Evolutionary conservation across 2,329 filamentous ascomycete genomes (phyloP).

Genomic region (Ceratocystis cubensis): DNA sequence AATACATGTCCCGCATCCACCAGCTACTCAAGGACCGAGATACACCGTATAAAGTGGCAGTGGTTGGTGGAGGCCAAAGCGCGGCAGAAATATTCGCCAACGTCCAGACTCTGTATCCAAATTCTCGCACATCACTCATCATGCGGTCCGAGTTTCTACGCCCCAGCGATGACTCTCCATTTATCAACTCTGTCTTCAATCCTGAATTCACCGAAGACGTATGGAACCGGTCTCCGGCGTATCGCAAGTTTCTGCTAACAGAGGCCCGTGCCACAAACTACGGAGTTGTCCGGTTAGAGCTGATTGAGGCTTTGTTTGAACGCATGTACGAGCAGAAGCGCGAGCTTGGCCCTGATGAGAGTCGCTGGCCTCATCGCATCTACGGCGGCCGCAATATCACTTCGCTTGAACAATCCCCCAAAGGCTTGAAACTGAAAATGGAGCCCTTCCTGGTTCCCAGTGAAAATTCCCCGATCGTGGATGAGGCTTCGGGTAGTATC

Average conservation of each 20-base stretch:
- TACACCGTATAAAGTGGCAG: slow-evolving; percentile 56
- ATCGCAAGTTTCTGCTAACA: slow-evolving; percentile 48
- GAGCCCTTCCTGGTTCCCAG: slow-evolving; percentile 16
- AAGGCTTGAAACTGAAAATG: slow-evolving; percentile 46
- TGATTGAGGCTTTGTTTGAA: slow-evolving; percentile 82
- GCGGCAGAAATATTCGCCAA: slow-evolving; percentile 94
- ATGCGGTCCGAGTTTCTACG: slow-evolving; percentile 74
- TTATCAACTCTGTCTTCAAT: slow-evolving; percentile 96
- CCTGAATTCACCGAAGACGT: slow-evolving; percentile 69
- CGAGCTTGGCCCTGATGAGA: slow-evolving; percentile 52
- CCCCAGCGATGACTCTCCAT: slow-evolving; percentile 90
- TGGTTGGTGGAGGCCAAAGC: slow-evolving; percentile 82
- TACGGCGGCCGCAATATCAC: slow-evolving; percentile 54
- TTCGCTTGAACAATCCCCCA: slow-evolving; percentile 41
- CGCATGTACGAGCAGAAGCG: slow-evolving; percentile 77
- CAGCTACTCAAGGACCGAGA: slow-evolving; percentile 44
- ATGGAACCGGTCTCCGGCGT: slow-evolving; percentile 51
- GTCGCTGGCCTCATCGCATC: slow-evolving; percentile 71
- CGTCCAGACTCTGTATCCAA: slow-evolving; percentile 68
- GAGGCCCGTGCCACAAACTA: slow-evolving; percentile 84
- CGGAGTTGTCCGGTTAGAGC: slow-evolving; percentile 77
- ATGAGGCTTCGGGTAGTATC: slow-evolving; percentile 27
- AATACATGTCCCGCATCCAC: slow-evolving; percentile 57
- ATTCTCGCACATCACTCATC: slow-evolving; percentile 62
- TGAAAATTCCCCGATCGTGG: slow-evolving; percentile 30